Percentiles rank a stretch among this genome's conserved stretches.
Conservation (phyloP, 2,329 filamentous ascomycete genomes). For the Penicillium aurantiogriseum region DNA sequence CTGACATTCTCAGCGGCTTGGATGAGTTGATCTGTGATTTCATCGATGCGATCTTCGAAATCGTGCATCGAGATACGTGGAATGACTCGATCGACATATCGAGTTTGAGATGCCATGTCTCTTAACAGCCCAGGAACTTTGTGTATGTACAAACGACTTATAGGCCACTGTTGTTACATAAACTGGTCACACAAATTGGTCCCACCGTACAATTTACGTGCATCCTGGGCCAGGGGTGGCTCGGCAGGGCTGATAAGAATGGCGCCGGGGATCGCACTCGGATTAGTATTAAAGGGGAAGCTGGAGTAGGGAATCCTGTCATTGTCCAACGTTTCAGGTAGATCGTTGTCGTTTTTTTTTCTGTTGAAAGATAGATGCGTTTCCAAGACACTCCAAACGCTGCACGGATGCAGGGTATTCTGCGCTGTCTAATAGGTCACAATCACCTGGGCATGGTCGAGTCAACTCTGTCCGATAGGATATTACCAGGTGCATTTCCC, state of each 20-base stretch:
- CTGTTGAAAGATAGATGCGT: neutral
- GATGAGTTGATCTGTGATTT: conserved; percentile 54
- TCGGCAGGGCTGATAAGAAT: conserved; percentile 34
- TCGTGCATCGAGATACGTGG: conserved; percentile 55
- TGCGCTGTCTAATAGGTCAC: neutral
- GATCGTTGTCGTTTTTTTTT: too few relatives aligned
- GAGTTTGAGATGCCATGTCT: conserved; percentile 27
- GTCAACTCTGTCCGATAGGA: neutral
- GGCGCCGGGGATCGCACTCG: conserved; percentile 20
- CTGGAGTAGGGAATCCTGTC: neutral
- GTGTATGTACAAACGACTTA: neutral
- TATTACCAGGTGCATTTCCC: neutral
- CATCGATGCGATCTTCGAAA: conserved; percentile 53
- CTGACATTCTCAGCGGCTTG: conserved; percentile 58
- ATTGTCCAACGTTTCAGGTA: neutral
- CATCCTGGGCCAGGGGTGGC: conserved; percentile 4
- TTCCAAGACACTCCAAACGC: neutral
- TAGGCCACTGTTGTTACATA: neutral
- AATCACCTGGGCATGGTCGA: neutral
- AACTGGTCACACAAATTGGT: too few relatives aligned
- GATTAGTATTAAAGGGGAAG: neutral
- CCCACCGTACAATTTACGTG: neutral
- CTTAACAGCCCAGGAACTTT: neutral
- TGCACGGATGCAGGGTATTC: neutral
- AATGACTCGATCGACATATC: conserved; percentile 47